Evolutionary conservation across 192 early-diverging fungal genomes (phyloP).

Genomic region (Umbelopsis ramanniana): DNA sequence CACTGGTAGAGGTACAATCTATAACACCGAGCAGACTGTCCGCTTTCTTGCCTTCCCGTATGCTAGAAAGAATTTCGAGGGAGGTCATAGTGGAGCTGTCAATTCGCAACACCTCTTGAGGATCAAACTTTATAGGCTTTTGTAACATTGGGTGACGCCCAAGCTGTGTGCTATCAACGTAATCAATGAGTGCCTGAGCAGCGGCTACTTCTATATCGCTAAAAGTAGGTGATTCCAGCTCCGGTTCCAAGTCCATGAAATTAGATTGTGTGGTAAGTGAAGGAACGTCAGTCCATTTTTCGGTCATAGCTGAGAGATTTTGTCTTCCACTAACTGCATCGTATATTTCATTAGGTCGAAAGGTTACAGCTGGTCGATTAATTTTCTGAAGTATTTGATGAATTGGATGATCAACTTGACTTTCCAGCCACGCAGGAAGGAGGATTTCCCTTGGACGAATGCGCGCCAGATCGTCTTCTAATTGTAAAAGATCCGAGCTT

Average conservation of each 20-base stretch:
- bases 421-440: slow-evolving; percentile 42
- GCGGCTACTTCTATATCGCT: slow-evolving; percentile 35
- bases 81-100: slow-evolving; percentile 79
- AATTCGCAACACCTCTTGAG: slow-evolving; percentile 69
- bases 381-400: slow-evolving; percentile 2
- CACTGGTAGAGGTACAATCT: slow-evolving; percentile 79
- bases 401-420: slow-evolving; percentile 25
- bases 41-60: slow-evolving; percentile 50
- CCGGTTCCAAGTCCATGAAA: neutral
- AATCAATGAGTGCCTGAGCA: slow-evolving; percentile 65
- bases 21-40: slow-evolving; percentile 75
- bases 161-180: slow-evolving; percentile 76
- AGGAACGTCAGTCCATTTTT: neutral
- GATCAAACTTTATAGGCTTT: slow-evolving; percentile 59
- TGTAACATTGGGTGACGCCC: slow-evolving; percentile 65
- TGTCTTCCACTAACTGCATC: neutral
- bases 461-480: slow-evolving; percentile 75
- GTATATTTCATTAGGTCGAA: slow-evolving; percentile 9
- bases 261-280: neutral
- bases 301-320: neutral
- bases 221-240: neutral
- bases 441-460: slow-evolving; percentile 89
- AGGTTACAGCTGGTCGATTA: slow-evolving; percentile 29
- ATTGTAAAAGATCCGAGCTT: slow-evolving; percentile 44
- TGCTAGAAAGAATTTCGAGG: slow-evolving; percentile 72